phyloP scores from a whole-genome alignment of 768 basidiomycete genomes.

The Serendipita sp. region DNA sequence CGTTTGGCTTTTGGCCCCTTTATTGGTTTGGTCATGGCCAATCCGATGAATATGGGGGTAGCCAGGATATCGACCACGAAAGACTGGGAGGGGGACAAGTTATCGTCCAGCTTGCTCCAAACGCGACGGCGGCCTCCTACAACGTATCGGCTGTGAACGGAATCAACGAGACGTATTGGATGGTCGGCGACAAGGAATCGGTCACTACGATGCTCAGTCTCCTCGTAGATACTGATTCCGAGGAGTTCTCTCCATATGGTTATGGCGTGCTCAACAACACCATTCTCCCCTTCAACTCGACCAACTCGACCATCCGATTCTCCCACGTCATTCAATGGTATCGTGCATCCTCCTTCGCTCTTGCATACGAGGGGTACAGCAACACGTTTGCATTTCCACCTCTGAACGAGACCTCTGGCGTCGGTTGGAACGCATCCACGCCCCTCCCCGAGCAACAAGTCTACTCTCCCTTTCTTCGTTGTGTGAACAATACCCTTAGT shows the following conservation, averaged over 20 bases:
- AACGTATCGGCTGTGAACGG: neutral
- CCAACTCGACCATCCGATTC: neutral
- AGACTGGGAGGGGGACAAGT: neutral
- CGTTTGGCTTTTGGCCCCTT: neutral
- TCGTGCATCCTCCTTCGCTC: neutral
- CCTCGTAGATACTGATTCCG: neutral
- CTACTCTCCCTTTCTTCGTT: conserved; percentile 28
- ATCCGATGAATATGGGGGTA: neutral
- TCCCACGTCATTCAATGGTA: neutral
- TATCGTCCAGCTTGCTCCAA: neutral
- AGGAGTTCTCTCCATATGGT: neutral
- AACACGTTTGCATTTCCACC: neutral
- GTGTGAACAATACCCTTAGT: conserved; percentile 50
- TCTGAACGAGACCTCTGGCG: neutral
- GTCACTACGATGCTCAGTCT: neutral
- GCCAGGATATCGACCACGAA: neutral
- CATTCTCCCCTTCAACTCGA: neutral
- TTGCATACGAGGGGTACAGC: neutral
- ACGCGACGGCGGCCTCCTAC: neutral
- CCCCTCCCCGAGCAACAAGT: conserved; percentile 19
- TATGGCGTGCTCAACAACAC: neutral
- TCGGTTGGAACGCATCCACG: neutral
- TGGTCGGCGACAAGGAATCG: neutral
- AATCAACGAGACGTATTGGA: neutral
- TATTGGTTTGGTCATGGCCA: neutral